Conservation (phyloP, 139 green algal genomes). For the Zygnema circumcarinatum region DNA sequence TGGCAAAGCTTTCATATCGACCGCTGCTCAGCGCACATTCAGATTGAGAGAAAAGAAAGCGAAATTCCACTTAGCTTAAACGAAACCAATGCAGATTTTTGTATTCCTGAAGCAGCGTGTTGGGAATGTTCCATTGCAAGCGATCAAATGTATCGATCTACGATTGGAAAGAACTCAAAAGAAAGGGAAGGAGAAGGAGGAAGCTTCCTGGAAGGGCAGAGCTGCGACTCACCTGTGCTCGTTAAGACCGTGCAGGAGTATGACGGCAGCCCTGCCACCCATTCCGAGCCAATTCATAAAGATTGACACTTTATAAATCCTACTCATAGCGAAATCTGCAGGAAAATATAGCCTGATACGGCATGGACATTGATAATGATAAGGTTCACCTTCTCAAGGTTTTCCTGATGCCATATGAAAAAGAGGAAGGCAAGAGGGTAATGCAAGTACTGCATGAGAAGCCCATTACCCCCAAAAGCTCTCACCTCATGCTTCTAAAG, state of each 20-base stretch:
- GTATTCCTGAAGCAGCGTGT: no score
- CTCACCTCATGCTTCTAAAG: constrained; percentile 3
- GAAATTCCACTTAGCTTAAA: no score
- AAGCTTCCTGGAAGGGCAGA: neutral
- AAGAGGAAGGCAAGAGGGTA: neutral
- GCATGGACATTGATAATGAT: constrained; percentile 12
- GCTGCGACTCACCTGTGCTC: constrained; percentile 25
- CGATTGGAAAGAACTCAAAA: neutral
- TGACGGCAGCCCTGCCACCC: constrained; percentile 17
- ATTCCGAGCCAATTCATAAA: neutral
- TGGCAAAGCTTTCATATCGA: constrained; percentile 29
- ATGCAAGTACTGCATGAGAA: neutral
- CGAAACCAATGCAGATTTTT: no score
- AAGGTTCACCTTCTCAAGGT: neutral
- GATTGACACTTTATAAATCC: neutral
- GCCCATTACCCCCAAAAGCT: neutral
- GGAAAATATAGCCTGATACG: neutral
- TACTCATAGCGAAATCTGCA: neutral
- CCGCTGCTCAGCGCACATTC: no score
- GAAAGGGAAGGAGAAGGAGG: neutral
- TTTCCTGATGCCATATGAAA: constrained; percentile 7
- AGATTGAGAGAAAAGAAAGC: no score
- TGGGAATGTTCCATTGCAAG: no score
- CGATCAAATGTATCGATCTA: no score
- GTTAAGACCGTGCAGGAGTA: constrained; percentile 35